Evolutionary conservation across 495 filamentous ascomycete species (phyloP).

Genomic region (Evernia prunastri): DNA sequence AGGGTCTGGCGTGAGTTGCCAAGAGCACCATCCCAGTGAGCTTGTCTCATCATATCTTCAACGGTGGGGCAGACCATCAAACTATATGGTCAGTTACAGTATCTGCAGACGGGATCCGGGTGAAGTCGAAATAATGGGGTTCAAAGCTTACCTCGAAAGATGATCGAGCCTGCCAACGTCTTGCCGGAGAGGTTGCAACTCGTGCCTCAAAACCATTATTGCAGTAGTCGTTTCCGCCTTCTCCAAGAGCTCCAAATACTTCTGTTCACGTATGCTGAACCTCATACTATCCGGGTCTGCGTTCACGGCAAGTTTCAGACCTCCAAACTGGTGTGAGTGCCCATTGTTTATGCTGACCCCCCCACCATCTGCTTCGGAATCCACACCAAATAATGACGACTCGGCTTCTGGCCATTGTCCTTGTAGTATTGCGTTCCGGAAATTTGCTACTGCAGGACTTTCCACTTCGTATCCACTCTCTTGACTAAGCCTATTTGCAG

Average conservation of each 20-base stretch:
- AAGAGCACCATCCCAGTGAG: slow-evolving; percentile 81
- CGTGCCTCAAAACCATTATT: slow-evolving; percentile 71
- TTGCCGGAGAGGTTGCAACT: slow-evolving; percentile 81
- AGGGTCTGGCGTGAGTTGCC: slow-evolving; percentile 49
- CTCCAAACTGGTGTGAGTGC: slow-evolving; percentile 23
- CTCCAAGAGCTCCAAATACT: slow-evolving; percentile 89
- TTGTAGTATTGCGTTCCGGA: slow-evolving; percentile 70
- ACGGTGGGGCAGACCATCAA: slow-evolving; percentile 79
- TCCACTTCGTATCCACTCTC: slow-evolving; percentile 90
- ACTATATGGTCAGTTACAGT: slow-evolving; percentile 37
- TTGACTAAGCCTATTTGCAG: slow-evolving; percentile 64
- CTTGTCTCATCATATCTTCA: slow-evolving; percentile 73
- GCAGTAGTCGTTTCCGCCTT: slow-evolving; percentile 63
- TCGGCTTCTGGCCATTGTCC: slow-evolving; percentile 86
- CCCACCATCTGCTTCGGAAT: slow-evolving; percentile 43
- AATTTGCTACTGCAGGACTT: slow-evolving; percentile 73
- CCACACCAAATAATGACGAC: slow-evolving; percentile 60
- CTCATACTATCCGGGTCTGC: slow-evolving; percentile 57
- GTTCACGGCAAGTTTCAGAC: slow-evolving; percentile 47
- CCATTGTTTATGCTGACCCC: slow-evolving; percentile 37
- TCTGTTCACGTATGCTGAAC: slow-evolving; percentile 85
- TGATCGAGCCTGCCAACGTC: slow-evolving; percentile 70
- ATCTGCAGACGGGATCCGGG: neutral
- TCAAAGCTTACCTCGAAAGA: slow-evolving; percentile 61
- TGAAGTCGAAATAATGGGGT: neutral